Evolutionary conservation across 2,329 filamentous ascomycete genomes (phyloP).

Genomic region (Thelonectria olida): DNA sequence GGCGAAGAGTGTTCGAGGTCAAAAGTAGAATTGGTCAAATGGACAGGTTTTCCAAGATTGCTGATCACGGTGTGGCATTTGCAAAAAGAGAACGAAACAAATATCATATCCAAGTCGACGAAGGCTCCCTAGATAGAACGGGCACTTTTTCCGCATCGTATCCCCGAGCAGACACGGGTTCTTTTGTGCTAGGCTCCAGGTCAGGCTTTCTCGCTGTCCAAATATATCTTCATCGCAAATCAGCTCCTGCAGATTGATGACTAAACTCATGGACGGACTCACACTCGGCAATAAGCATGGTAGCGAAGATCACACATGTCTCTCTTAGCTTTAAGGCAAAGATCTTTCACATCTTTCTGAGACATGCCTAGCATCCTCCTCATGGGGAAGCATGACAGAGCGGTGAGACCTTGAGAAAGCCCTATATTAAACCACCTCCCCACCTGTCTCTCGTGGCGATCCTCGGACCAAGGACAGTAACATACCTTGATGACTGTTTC

Average conservation of each 20-base stretch:
- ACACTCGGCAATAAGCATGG: conserved; percentile 78
- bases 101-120: no score
- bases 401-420: conserved; percentile 74
- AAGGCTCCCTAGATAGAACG: no score
- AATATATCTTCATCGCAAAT: conserved; percentile 4
- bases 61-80: no score
- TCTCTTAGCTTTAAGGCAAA: conserved; percentile 67
- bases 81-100: no score
- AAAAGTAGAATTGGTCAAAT: no score
- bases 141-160: no score
- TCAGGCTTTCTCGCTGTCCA: conserved; percentile 6
- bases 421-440: conserved; percentile 82
- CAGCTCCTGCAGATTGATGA: not conserved
- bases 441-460: conserved; percentile 70
- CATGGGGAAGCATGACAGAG: conserved; percentile 74
- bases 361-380: conserved; percentile 52
- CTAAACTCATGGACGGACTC: conserved; percentile 50
- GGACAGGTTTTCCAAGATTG: no score
- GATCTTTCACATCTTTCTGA: conserved; percentile 67
- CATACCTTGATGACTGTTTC: conserved; percentile 73
- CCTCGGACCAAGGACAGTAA: conserved; percentile 73
- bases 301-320: conserved; percentile 73
- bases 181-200: no score
- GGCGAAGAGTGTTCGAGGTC: no score
- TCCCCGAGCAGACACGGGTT: no score